These are phyloP conservation scores for Friedmanniomyces simplex DNA, from an alignment of 495 filamentous ascomycete genomes.

Conservation along the genomic window DNA sequence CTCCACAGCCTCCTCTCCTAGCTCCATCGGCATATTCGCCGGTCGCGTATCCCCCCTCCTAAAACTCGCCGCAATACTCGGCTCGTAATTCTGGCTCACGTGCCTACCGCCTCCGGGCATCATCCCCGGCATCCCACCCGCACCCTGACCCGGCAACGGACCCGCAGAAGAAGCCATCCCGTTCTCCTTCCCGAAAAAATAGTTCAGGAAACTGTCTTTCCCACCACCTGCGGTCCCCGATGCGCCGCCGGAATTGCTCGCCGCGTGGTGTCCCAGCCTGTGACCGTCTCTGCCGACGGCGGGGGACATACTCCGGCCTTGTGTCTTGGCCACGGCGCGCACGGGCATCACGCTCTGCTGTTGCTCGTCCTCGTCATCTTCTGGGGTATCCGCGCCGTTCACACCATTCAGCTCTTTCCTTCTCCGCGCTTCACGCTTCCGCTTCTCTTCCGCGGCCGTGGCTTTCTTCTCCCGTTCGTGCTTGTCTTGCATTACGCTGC, in stretches of 20 bases:
- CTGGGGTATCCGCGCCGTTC: conserved; percentile 63
- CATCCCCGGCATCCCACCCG: conserved; percentile 3
- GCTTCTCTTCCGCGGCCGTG: conserved; percentile 66
- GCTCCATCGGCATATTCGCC: conserved; percentile 22
- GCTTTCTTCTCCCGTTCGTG: conserved; percentile 85
- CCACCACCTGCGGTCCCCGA: conserved; percentile 40
- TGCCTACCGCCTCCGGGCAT: conserved; percentile 43
- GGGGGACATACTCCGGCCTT: conserved; percentile 69
- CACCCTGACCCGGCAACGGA: conserved; percentile 27
- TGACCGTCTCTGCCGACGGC: conserved; percentile 50
- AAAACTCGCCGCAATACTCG: conserved; percentile 73
- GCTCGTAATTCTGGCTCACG: conserved; percentile 62
- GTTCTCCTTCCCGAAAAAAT: conserved; percentile 96
- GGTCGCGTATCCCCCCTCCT: conserved; percentile 59
- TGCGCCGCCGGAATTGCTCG: conserved; percentile 35
- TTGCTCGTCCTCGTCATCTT: conserved; percentile 51
- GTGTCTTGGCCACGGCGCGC: conserved; percentile 48
- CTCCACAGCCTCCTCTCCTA: conserved; percentile 18
- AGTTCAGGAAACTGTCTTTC: conserved; percentile 89
- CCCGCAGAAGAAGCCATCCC: conserved; percentile 14
- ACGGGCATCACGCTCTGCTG: conserved; percentile 35
- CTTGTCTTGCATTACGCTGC: conserved; percentile 82
- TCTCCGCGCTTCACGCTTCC: conserved; percentile 70
- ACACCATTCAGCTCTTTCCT: conserved; percentile 63
- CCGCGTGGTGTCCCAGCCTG: conserved; percentile 28